Conservation (phyloP, 2,329 filamentous ascomycete species). For the Ascochyta fabae region DNA sequence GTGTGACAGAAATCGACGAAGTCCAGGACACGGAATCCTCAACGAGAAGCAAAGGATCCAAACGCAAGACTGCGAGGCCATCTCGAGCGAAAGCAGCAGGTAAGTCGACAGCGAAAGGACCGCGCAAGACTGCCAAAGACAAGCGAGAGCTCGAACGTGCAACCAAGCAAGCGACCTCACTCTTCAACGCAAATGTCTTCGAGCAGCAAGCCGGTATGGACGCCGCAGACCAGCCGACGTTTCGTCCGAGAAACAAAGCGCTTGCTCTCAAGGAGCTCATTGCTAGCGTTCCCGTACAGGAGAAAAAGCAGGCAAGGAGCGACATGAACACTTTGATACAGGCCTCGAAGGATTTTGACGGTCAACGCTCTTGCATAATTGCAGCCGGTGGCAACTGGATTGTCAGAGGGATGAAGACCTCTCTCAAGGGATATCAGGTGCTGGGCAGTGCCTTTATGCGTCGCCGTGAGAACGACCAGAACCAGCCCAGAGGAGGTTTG, state of each 20-base stretch:
- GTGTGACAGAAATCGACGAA: slow-evolving; percentile 1
- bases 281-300: slow-evolving; percentile 48
- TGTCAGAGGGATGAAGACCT: slow-evolving; percentile 57
- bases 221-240: slow-evolving; percentile 32
- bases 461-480: slow-evolving; percentile 52
- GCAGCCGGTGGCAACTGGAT: slow-evolving; percentile 49
- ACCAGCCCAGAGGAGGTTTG: slow-evolving; percentile 51
- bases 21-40: slow-evolving; percentile 13
- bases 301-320: slow-evolving; percentile 35
- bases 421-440: slow-evolving; percentile 59
- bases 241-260: slow-evolving; percentile 32
- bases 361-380: slow-evolving; percentile 42
- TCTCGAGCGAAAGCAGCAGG: slow-evolving; percentile 3
- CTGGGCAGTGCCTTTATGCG: slow-evolving; percentile 63
- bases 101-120: slow-evolving; percentile 11
- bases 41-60: slow-evolving; percentile 3
- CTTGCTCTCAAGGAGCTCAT: slow-evolving; percentile 51
- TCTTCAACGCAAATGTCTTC: slow-evolving; percentile 44
- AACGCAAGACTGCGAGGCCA: slow-evolving; percentile 3
- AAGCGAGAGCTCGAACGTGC: slow-evolving; percentile 27
- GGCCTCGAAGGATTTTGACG: slow-evolving; percentile 53
- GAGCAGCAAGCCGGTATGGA: slow-evolving; percentile 35
- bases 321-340: slow-evolving; percentile 49
- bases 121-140: slow-evolving; percentile 23
- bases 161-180: slow-evolving; percentile 27